Conservation (phyloP, 1,139 yeast species). For the Protomyces pachydermus region DNA sequence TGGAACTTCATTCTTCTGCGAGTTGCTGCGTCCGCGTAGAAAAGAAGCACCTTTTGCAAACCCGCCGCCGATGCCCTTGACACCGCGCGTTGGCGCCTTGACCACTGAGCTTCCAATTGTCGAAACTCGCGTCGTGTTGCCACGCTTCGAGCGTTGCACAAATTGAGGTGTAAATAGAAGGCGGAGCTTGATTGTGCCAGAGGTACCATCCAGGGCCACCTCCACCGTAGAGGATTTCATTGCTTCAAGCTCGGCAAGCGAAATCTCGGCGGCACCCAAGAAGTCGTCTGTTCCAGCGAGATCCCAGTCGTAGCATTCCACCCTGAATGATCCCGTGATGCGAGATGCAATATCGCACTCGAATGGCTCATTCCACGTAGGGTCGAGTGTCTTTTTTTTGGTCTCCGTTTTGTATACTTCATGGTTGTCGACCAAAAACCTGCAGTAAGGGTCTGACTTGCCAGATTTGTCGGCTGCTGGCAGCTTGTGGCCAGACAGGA, state of each 20-base stretch:
- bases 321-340: conserved; percentile 54
- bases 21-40: conserved; percentile 13
- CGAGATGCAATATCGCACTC: conserved; percentile 55
- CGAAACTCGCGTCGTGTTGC: conserved; percentile 27
- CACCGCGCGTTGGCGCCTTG: conserved; percentile 36
- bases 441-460: conserved; percentile 84
- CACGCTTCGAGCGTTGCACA: conserved; percentile 44
- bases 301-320: conserved; percentile 82
- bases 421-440: conserved; percentile 52
- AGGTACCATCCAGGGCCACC: conserved; percentile 45
- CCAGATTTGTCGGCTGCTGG: conserved; percentile 85
- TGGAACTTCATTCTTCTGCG: not conserved
- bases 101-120: conserved; percentile 32
- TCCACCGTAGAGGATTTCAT: conserved; percentile 51
- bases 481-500: conserved; percentile 63
- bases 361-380: conserved; percentile 71
- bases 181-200: conserved; percentile 60
- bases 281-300: conserved; percentile 75
- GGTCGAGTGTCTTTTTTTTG: conserved; percentile 78
- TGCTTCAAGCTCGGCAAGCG: conserved; percentile 58
- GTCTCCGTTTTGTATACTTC: conserved; percentile 72
- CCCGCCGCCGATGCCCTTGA: conserved; percentile 34
- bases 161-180: conserved; percentile 67
- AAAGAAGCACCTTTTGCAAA: conserved; percentile 32
- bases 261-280: conserved; percentile 62